Percentiles rank a stretch among this genome's conserved stretches.
Evolutionary conservation across 148 eudicot species (phyloP).

Genomic region (Rhododendron vialii): DNA sequence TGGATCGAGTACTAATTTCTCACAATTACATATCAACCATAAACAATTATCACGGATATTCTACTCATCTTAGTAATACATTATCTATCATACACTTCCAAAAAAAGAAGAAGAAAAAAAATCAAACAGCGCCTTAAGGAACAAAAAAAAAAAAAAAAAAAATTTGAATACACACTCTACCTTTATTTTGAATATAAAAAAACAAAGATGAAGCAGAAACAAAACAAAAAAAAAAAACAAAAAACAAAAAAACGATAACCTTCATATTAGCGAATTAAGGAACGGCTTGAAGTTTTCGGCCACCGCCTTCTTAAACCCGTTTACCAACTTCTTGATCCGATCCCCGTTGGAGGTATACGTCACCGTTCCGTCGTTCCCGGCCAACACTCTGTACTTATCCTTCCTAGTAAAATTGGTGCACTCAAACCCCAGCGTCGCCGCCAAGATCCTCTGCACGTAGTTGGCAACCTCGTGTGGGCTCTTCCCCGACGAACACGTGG

Average conservation of each 20-base stretch:
- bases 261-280: constrained; percentile 22
- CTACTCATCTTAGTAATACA: background rate
- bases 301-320: constrained; percentile 33
- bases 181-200: background rate
- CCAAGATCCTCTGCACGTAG: constrained; percentile 83
- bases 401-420: constrained; percentile 78
- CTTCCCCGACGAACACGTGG: constrained; percentile 82
- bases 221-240: background rate
- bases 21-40: background rate
- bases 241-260: background rate
- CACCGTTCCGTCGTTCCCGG: constrained; percentile 83
- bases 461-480: constrained; percentile 91
- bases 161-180: background rate
- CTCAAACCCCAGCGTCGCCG: constrained; percentile 81
- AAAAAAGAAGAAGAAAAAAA: background rate
- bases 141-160: background rate
- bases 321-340: constrained; percentile 24
- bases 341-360: constrained; percentile 19
- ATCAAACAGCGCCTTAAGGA: background rate
- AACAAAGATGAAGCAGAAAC: background rate
- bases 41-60: background rate
- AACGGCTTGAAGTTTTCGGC: constrained; percentile 35
- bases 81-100: background rate
- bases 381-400: constrained; percentile 81
- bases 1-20: background rate